phyloP scores from a whole-genome alignment of 257 asterid species.

The Henckelia pumila region DNA sequence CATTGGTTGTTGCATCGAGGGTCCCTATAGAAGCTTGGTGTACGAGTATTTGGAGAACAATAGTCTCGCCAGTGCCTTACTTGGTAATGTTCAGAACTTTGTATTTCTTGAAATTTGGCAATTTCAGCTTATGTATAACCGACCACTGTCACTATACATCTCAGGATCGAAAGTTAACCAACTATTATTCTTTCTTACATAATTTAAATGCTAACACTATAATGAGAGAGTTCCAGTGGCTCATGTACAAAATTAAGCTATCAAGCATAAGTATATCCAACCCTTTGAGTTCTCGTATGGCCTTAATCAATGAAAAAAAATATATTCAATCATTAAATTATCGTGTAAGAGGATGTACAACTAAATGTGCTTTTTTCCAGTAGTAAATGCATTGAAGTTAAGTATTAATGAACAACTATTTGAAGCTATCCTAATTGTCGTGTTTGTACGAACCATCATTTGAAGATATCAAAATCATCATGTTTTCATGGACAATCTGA shows the following conservation, averaged over 20 bases:
- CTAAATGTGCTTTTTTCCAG: too few species aligned
- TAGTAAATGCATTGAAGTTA: not conserved
- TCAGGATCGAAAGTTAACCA: too few species aligned
- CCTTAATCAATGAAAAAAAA: too few species aligned
- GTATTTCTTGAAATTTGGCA: not conserved
- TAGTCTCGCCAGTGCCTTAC: constrained; percentile 71
- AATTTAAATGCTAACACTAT: not conserved
- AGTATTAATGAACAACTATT: not conserved
- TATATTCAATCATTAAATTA: too few species aligned
- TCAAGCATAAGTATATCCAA: not conserved
- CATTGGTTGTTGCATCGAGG: constrained; percentile 77
- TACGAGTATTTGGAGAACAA: constrained; percentile 81
- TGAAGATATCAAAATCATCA: not conserved
- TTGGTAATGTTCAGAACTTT: constrained; percentile 40
- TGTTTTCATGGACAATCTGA: not conserved
- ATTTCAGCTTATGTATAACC: too few species aligned
- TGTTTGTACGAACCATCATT: too few species aligned
- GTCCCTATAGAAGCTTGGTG: constrained; percentile 52
- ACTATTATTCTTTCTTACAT: not conserved
- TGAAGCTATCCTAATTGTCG: not conserved
- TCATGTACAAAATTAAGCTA: not conserved
- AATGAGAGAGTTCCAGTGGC: not conserved
- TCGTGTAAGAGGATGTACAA: not conserved
- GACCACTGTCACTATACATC: too few species aligned
- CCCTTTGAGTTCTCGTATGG: not conserved